Conservation (phyloP, 371 early-diverging fungal species). For the Saksenaea vasiformis region DNA sequence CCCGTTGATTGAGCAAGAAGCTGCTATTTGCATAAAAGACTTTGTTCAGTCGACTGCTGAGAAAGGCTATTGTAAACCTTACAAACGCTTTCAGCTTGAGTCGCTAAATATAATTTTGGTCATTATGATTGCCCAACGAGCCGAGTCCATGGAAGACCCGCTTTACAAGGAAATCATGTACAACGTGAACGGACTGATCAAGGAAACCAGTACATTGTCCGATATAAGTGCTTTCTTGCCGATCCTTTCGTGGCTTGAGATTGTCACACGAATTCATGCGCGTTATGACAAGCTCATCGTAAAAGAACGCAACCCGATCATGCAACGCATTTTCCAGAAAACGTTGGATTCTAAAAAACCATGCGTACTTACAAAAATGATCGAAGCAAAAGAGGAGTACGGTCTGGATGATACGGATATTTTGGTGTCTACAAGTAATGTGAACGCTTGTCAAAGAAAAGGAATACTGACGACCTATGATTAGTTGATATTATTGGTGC, state of each 20-base stretch:
- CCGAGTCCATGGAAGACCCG: slow-evolving; percentile 12
- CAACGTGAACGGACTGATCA: slow-evolving; percentile 11
- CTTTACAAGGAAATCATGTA: slow-evolving; percentile 11
- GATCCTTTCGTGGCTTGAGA: slow-evolving; percentile 6
- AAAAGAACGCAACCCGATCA: slow-evolving; percentile 11
- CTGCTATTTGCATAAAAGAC: slow-evolving; percentile 4
- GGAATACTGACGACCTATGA: not conserved
- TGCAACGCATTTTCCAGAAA: slow-evolving; percentile 14
- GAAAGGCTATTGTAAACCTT: slow-evolving; percentile 4
- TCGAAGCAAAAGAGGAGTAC: slow-evolving; percentile 19
- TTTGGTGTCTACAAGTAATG: slow-evolving; percentile 22
- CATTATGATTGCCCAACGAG: slow-evolving; percentile 15
- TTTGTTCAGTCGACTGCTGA: slow-evolving; percentile 1
- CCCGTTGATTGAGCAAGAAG: slow-evolving; percentile 10
- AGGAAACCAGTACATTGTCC: slow-evolving; percentile 11
- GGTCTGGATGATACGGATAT: slow-evolving; percentile 23
- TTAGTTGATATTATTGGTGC: slow-evolving; percentile 28
- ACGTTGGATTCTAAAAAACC: slow-evolving; percentile 9
- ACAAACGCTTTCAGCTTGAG: slow-evolving; percentile 13
- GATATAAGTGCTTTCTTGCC: slow-evolving; percentile 26
- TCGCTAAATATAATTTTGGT: slow-evolving; percentile 17
- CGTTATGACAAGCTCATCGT: slow-evolving; percentile 5
- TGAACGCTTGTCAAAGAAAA: not conserved
- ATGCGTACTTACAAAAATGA: slow-evolving; percentile 21
- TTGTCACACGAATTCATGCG: slow-evolving; percentile 12